Conservation (phyloP, 1,284 basidiomycete genomes). For the Cronartium ribicola region DNA sequence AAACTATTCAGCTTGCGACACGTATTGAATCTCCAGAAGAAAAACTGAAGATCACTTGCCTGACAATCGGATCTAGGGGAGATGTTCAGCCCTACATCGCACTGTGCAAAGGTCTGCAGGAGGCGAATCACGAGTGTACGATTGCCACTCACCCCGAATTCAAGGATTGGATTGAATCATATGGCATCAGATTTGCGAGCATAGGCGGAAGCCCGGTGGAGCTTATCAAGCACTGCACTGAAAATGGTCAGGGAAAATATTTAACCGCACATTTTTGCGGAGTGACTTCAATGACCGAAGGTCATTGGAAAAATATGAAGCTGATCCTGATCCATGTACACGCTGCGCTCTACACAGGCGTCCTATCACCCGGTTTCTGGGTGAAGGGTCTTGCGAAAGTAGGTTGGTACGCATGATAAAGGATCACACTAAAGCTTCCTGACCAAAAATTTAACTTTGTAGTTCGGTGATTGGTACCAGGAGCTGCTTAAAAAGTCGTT, state of each 20-base stretch:
- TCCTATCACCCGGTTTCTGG: slow-evolving; percentile 84
- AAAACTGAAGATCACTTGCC: slow-evolving; percentile 36
- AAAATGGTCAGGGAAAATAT: slow-evolving; percentile 17
- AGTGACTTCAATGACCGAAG: not conserved
- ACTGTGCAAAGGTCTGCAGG: slow-evolving; percentile 58
- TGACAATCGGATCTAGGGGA: slow-evolving; percentile 55
- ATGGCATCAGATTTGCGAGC: slow-evolving; percentile 59
- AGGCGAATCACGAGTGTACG: slow-evolving; percentile 62
- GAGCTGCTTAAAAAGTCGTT: slow-evolving; percentile 88
- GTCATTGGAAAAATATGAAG: not conserved
- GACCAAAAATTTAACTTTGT: not conserved
- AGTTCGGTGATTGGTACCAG: slow-evolving; percentile 96
- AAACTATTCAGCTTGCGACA: no score
- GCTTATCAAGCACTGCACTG: slow-evolving; percentile 55
- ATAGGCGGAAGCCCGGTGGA: slow-evolving; percentile 62
- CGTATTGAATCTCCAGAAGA: not conserved
- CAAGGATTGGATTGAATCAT: slow-evolving; percentile 58
- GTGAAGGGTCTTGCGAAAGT: slow-evolving; percentile 84
- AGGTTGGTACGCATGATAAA: slow-evolving; percentile 27
- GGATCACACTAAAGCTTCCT: not conserved
- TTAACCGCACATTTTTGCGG: no score
- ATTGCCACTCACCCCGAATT: slow-evolving; percentile 67
- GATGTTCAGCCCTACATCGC: slow-evolving; percentile 70
- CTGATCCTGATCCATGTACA: not conserved
- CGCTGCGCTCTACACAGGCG: slow-evolving; percentile 2